These are phyloP conservation scores for Artemisia princeps DNA, from an alignment of 140 eudicot species.

Conservation along the genomic window DNA sequence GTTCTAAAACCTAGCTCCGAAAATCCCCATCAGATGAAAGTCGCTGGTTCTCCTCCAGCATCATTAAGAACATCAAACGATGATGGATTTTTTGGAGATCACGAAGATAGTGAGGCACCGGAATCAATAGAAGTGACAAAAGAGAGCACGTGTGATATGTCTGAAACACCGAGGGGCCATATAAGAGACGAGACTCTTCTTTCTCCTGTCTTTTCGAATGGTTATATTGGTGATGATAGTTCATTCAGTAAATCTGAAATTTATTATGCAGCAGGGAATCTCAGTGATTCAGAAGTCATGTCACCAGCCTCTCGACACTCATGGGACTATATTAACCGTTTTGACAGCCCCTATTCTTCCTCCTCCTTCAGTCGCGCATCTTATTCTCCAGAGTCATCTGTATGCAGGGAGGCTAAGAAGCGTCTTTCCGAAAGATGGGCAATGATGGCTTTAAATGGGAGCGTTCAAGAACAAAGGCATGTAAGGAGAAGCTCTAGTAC, in stretches of 20 bases:
- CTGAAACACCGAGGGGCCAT: constrained; percentile 46
- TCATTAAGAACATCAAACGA: constrained; percentile 30
- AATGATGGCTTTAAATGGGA: constrained; percentile 72
- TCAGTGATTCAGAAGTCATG: constrained; percentile 78
- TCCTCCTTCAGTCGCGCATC: constrained; percentile 76
- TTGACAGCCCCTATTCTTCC: constrained; percentile 59
- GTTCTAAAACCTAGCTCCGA: constrained; percentile 79
- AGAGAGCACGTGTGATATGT: constrained; percentile 44
- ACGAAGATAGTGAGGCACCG: constrained; percentile 43
- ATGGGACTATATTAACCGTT: constrained; percentile 75
- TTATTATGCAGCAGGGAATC: constrained; percentile 64
- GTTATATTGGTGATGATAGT: constrained; percentile 87
- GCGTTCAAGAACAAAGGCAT: constrained; percentile 58
- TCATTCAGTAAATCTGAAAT: constrained; percentile 76
- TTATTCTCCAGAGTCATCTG: constrained; percentile 90
- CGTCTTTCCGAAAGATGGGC: constrained; percentile 99
- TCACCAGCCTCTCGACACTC: constrained; percentile 89
- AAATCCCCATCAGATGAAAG: constrained; percentile 39
- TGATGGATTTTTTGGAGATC: constrained; percentile 44
- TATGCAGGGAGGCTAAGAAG: constrained; percentile 89
- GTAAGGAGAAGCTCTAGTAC: constrained; percentile 81
- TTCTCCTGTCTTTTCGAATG: constrained; percentile 73
- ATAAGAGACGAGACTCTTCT: constrained; percentile 65
- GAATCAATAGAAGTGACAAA: constrained; percentile 58
- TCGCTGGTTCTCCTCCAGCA: constrained; percentile 45